A percentile compares a stretch with the other conserved stretches of the same genome.
phyloP scores from a whole-genome alignment of 2,329 filamentous ascomycete species.

The Alternaria burnsii region DNA sequence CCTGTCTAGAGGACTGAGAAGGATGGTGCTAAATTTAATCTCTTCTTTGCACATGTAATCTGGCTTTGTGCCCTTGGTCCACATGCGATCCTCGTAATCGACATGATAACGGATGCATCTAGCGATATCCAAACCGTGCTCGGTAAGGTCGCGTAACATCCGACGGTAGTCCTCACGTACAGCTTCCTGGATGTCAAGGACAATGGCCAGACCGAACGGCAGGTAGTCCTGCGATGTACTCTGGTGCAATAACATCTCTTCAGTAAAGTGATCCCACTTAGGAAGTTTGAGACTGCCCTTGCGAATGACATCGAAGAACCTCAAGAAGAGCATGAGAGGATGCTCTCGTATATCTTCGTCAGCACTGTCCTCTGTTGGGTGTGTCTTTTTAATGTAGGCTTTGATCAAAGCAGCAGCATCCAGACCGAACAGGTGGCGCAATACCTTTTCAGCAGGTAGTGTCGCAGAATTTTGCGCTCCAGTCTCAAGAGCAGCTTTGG shows the following conservation, averaged over 20 bases:
- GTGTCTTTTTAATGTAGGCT: neutral
- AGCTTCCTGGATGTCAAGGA: slow-evolving; percentile 21
- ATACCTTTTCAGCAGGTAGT: neutral
- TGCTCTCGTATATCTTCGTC: neutral
- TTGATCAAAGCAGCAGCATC: slow-evolving; percentile 6
- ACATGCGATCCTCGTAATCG: slow-evolving; percentile 28
- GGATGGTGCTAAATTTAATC: slow-evolving; percentile 27
- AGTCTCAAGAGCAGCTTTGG: neutral
- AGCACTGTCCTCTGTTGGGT: neutral
- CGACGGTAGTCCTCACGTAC: slow-evolving; percentile 3
- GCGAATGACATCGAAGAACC: slow-evolving; percentile 19
- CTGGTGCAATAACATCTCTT: slow-evolving; percentile 10
- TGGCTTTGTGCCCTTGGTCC: slow-evolving; percentile 19
- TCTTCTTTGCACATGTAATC: slow-evolving; percentile 29
- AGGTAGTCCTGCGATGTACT: slow-evolving; percentile 18
- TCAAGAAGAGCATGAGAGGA: slow-evolving; percentile 16
- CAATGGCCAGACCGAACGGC: slow-evolving; percentile 25
- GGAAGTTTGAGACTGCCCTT: slow-evolving; percentile 11
- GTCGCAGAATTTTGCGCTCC: neutral
- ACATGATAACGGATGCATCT: slow-evolving; percentile 22
- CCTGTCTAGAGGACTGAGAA: slow-evolving; percentile 9
- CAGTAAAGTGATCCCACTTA: slow-evolving; percentile 23
- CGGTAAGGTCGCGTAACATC: slow-evolving; percentile 13
- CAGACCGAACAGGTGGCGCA: slow-evolving; percentile 18
- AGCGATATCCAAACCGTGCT: slow-evolving; percentile 14